These are phyloP conservation scores for Apiospora arundinis DNA, from an alignment of 2,329 filamentous ascomycete species.

Conservation along the genomic window DNA sequence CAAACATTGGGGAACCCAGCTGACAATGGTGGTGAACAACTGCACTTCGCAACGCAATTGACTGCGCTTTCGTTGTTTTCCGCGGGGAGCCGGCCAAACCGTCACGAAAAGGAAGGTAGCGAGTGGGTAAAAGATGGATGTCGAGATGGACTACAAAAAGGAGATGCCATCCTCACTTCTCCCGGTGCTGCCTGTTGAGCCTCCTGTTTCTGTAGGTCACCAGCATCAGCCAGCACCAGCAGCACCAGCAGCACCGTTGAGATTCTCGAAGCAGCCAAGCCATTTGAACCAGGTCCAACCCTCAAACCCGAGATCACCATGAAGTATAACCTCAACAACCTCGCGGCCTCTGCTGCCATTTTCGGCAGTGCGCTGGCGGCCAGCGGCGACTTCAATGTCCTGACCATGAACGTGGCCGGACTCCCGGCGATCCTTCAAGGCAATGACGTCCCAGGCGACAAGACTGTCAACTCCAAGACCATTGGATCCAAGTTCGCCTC, in stretches of 20 bases:
- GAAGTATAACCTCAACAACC: constrained; percentile 15
- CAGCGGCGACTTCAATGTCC: constrained; percentile 38
- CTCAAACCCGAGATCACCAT: constrained; percentile 16
- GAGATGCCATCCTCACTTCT: background rate
- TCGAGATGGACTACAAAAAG: constrained; percentile 3
- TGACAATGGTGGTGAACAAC: background rate
- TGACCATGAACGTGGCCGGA: constrained; percentile 41
- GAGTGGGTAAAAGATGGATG: background rate
- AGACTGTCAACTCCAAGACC: constrained; percentile 59
- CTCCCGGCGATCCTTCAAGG: constrained; percentile 53
- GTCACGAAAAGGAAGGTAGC: background rate
- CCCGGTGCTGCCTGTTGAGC: background rate
- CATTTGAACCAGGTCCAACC: background rate
- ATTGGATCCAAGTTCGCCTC: constrained; percentile 64
- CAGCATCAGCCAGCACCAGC: constrained; percentile 6
- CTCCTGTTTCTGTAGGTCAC: background rate
- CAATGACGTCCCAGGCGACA: constrained; percentile 68
- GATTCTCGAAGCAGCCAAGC: background rate
- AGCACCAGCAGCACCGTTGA: background rate
- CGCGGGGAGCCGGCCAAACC: background rate
- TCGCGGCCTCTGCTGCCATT: constrained; percentile 23
- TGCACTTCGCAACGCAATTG: background rate
- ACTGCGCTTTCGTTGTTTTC: background rate
- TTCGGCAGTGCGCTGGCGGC: constrained; percentile 20
- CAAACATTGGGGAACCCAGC: constrained; percentile 10